phyloP scores from a whole-genome alignment of 305 asterid genomes.

The Fraxinus ornus region DNA sequence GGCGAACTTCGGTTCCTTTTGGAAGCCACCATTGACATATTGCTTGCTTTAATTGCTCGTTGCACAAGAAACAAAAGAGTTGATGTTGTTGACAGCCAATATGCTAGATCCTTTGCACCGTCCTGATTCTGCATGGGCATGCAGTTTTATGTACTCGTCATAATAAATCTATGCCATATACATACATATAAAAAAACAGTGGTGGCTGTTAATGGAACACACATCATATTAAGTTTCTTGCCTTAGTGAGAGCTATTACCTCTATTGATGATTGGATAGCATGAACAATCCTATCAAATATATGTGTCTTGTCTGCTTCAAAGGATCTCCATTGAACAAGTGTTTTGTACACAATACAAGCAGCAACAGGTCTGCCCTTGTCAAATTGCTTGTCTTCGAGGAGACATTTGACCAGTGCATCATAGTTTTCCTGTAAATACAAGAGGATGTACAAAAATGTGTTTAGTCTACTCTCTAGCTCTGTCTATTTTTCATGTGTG shows the following conservation, averaged over 20 bases:
- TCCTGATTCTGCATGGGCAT: conserved; percentile 54
- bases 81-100: conserved; percentile 90
- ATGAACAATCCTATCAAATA: conserved; percentile 85
- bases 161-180: background rate
- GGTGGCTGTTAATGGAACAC: conserved; percentile 5
- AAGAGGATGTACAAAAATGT: conserved; percentile 26
- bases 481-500: conserved; percentile 7
- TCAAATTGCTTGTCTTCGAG: conserved; percentile 78
- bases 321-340: conserved; percentile 95
- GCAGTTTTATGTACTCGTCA: conserved; percentile 14
- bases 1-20: conserved; percentile 78
- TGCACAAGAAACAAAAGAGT: conserved; percentile 84
- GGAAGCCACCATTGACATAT: conserved; percentile 47
- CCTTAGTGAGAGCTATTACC: conserved; percentile 42
- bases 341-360: conserved; percentile 71
- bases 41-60: conserved; percentile 85
- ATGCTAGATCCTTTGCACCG: conserved; percentile 60
- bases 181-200: conserved; percentile 17
- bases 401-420: conserved; percentile 72
- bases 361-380: conserved; percentile 76
- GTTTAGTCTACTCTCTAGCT: background rate
- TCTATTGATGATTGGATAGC: conserved; percentile 83
- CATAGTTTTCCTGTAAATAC: conserved; percentile 74
- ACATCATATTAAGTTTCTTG: background rate
- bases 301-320: conserved; percentile 83